Percentiles rank a stretch among this genome's conserved stretches.
These are phyloP conservation scores for Colletotrichum sublineola DNA, from an alignment of 2,329 filamentous ascomycete genomes.

Conservation along the genomic window DNA sequence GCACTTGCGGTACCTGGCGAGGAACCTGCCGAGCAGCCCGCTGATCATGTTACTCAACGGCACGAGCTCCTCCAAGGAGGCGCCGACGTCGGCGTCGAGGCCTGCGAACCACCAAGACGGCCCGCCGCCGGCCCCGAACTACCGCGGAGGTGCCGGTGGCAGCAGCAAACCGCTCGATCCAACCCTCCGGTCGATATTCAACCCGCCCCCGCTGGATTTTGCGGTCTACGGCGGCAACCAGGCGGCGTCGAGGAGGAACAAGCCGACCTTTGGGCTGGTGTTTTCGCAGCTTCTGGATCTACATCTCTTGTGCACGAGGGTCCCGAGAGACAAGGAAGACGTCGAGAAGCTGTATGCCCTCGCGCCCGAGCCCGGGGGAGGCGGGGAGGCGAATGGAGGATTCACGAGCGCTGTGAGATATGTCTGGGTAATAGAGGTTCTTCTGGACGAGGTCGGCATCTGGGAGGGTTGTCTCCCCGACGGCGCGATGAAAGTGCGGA, in stretches of 20 bases:
- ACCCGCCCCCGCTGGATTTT: conserved; percentile 48
- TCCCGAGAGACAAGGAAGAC: conserved; percentile 58
- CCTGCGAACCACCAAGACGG: not conserved
- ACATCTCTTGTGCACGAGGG: conserved; percentile 64
- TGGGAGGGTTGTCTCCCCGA: conserved; percentile 51
- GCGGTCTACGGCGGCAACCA: conserved; percentile 43
- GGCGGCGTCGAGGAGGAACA: conserved; percentile 52
- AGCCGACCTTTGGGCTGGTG: conserved; percentile 66
- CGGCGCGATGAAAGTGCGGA: conserved; percentile 43
- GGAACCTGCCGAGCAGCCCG: conserved; percentile 55
- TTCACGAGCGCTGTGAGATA: conserved; percentile 44
- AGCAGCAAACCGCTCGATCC: conserved; percentile 52
- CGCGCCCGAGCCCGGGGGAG: conserved; percentile 15
- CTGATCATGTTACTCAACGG: conserved; percentile 70
- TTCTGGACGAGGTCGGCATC: conserved; percentile 64
- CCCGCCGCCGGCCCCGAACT: conserved; percentile 21
- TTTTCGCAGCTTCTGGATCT: conserved; percentile 68
- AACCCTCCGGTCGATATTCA: conserved; percentile 66
- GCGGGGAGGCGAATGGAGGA: conserved; percentile 3
- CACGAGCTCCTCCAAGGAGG: conserved; percentile 50
- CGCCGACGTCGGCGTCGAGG: not conserved
- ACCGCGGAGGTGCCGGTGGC: not conserved
- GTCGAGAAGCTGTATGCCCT: conserved; percentile 52
- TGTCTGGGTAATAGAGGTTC: conserved; percentile 63
- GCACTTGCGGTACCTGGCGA: conserved; percentile 61